Percentiles rank a stretch among this genome's conserved stretches.
phyloP scores from a whole-genome alignment of 257 asterid species.

The Przewalskia tangutica region DNA sequence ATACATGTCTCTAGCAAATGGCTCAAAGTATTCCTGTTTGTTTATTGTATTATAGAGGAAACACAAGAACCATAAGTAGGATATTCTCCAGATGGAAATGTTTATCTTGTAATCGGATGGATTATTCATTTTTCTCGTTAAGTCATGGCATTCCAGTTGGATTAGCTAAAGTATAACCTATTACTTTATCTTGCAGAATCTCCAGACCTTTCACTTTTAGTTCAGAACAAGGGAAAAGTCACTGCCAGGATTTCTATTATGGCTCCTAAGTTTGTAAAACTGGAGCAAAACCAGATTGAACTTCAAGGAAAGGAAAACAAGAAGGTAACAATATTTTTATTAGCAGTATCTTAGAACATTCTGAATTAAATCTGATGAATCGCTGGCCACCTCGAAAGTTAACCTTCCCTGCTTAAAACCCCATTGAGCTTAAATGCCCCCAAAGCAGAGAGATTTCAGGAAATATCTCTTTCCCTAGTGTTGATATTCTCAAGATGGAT shows the following conservation, averaged over 20 bases:
- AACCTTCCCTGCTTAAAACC: neutral
- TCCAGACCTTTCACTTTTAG: constrained; percentile 67
- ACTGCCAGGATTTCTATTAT: constrained; percentile 35
- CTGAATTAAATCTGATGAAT: neutral
- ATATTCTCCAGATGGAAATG: neutral
- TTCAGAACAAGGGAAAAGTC: constrained; percentile 65
- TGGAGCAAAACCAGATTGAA: constrained; percentile 44
- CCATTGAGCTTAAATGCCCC: neutral
- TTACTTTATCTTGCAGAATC: constrained; percentile 47
- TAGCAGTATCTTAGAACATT: neutral
- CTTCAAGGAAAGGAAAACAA: constrained; percentile 51
- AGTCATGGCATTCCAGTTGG: neutral
- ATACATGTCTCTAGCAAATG: neutral
- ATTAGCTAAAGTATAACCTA: neutral
- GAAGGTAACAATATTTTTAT: constrained; percentile 33
- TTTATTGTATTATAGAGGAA: neutral
- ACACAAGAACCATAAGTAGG: neutral
- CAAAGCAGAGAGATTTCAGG: neutral
- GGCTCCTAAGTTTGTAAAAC: constrained; percentile 53
- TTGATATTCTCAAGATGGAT: neutral
- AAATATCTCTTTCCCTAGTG: neutral
- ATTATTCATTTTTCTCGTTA: neutral
- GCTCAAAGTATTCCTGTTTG: neutral
- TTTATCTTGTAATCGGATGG: neutral
- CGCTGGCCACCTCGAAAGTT: neutral